Conservation (phyloP, 306 rosid genomes). For the Begonia masoniana region DNA sequence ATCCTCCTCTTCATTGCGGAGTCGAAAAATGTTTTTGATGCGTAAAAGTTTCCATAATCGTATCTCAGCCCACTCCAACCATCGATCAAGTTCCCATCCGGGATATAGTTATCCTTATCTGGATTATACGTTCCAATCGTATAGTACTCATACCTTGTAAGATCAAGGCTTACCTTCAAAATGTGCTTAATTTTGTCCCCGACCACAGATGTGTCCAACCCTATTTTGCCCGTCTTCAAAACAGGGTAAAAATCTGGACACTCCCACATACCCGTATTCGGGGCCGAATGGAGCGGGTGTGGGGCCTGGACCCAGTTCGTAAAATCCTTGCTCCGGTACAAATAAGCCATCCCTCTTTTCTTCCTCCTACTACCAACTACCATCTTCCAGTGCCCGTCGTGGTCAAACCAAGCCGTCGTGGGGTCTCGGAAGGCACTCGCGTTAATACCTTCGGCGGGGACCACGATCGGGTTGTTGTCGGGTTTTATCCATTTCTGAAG, state of each 20-base stretch:
- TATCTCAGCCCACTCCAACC: slow-evolving; percentile 73
- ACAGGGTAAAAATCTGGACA: slow-evolving; percentile 85
- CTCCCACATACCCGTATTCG: slow-evolving; percentile 71
- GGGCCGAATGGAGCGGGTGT: slow-evolving; percentile 55
- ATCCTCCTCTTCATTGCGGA: slow-evolving; percentile 45
- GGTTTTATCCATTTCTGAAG: slow-evolving; percentile 61
- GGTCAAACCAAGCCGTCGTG: slow-evolving; percentile 47
- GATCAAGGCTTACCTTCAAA: slow-evolving; percentile 62
- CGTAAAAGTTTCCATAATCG: slow-evolving; percentile 82
- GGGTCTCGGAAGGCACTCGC: slow-evolving; percentile 64
- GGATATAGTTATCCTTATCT: slow-evolving; percentile 32
- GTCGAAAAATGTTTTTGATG: slow-evolving; percentile 73
- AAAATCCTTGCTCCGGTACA: slow-evolving; percentile 55
- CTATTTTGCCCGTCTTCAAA: slow-evolving; percentile 9
- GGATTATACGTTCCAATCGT: slow-evolving; percentile 41
- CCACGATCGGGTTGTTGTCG: slow-evolving; percentile 38
- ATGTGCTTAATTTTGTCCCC: slow-evolving; percentile 40
- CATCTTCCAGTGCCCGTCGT: slow-evolving; percentile 53
- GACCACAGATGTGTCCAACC: slow-evolving; percentile 38
- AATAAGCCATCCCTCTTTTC: slow-evolving; percentile 41
- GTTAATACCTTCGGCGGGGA: slow-evolving; percentile 15
- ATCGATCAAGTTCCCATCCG: slow-evolving; percentile 47
- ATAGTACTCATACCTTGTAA: slow-evolving; percentile 67
- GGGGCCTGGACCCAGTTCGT: slow-evolving; percentile 38
- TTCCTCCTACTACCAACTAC: slow-evolving; percentile 38